These are phyloP conservation scores for Tephrocybe sp. DNA, from an alignment of 768 basidiomycete species.

Conservation along the genomic window DNA sequence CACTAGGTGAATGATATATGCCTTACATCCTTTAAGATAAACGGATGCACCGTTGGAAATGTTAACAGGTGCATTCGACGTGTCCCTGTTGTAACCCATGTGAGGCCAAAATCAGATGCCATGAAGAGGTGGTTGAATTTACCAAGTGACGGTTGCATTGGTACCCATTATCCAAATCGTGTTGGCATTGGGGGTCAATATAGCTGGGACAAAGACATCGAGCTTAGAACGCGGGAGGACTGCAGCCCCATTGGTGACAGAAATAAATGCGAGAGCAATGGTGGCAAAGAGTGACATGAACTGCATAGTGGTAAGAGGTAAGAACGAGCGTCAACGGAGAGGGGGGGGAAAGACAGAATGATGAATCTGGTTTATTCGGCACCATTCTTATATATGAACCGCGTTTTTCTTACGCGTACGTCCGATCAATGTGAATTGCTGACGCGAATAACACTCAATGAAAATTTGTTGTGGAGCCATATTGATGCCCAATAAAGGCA, in stretches of 20 bases:
- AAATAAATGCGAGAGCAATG: constrained; percentile 24
- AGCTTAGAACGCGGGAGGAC: constrained; percentile 22
- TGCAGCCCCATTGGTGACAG: constrained; percentile 20
- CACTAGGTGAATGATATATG: neutral
- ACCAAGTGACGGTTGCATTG: constrained; percentile 30
- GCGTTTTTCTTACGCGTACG: neutral
- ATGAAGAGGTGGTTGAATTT: neutral
- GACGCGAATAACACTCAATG: constrained; percentile 2
- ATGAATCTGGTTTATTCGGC: neutral
- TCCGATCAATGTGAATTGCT: neutral
- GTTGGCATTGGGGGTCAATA: constrained; percentile 25
- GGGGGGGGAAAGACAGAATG: neutral
- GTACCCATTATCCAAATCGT: constrained; percentile 30
- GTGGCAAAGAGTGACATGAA: constrained; percentile 24
- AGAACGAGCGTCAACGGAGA: neutral
- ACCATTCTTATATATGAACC: constrained; percentile 4
- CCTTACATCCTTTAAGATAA: constrained; percentile 30
- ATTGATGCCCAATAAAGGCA: constrained; percentile 8
- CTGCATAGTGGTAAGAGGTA: constrained; percentile 14
- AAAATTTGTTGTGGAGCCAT: constrained; percentile 11
- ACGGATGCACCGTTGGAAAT: constrained; percentile 43
- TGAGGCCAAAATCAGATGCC: neutral
- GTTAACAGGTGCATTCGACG: constrained; percentile 34
- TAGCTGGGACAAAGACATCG: constrained; percentile 32
- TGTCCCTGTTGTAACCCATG: constrained; percentile 31